Evolutionary conservation across 495 filamentous ascomycete species (phyloP).

Genomic region (Penicillium desertorum): DNA sequence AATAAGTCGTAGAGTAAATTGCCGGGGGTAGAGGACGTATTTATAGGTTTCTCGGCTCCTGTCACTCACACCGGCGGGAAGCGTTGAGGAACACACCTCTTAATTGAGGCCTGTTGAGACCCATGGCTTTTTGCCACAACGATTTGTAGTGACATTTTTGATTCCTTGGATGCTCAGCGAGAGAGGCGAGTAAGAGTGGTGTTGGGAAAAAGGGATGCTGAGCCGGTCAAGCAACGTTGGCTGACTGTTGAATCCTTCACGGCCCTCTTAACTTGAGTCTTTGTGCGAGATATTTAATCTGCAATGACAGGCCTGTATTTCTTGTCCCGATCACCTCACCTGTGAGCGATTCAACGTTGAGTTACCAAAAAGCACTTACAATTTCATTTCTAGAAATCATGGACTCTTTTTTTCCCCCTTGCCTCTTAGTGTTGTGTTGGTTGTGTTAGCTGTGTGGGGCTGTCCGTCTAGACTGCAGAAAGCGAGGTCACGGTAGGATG

Average conservation of each 20-base stretch:
- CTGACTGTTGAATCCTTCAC: not conserved
- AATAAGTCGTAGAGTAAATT: not conserved
- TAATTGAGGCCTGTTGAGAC: constrained; percentile 4
- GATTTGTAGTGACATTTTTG: constrained; percentile 3
- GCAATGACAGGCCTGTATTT: constrained; percentile 1
- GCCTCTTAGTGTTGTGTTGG: not conserved
- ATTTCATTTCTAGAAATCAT: not conserved
- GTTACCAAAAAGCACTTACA: constrained; percentile 6
- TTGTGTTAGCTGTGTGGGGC: not conserved
- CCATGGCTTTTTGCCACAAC: not conserved
- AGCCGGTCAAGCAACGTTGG: constrained; percentile 1
- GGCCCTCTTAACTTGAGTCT: not conserved
- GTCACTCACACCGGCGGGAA: too few relatives aligned
- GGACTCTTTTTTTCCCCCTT: not conserved
- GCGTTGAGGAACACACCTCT: not conserved
- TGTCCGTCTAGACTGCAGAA: constrained; percentile 10
- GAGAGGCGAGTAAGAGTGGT: not conserved
- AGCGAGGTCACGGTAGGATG: too few relatives aligned
- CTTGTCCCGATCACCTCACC: not conserved
- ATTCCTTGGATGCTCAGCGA: not conserved
- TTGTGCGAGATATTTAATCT: not conserved
- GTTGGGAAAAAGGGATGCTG: not conserved
- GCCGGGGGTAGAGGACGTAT: too few relatives aligned
- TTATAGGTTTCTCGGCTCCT: too few relatives aligned
- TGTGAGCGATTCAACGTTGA: not conserved